phyloP scores from a whole-genome alignment of 352 stramenopile genomes.

The Blastocystis sp. region DNA sequence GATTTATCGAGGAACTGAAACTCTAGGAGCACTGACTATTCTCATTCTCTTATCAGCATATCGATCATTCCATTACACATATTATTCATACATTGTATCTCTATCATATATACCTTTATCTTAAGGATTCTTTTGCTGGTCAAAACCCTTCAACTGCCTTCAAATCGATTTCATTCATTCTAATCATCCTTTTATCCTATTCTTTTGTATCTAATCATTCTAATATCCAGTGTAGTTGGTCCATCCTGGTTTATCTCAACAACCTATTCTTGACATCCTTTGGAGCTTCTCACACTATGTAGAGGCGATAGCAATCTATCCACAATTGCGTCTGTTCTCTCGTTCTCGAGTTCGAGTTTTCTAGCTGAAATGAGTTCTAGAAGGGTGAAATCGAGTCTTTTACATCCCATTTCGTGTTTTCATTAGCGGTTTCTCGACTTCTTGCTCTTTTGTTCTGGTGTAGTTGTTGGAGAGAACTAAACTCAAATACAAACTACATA shows the following conservation, averaged over 20 bases:
- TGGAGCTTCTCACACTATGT: conserved; percentile 19
- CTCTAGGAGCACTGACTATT: not conserved
- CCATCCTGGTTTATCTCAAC: not conserved
- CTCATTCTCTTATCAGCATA: not conserved
- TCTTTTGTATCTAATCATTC: not conserved
- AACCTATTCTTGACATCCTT: not conserved
- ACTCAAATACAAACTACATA: not conserved
- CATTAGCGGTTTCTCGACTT: not conserved
- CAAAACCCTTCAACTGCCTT: not conserved
- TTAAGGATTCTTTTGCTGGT: conserved; percentile 16
- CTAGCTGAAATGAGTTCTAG: not conserved
- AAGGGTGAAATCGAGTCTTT: conserved; percentile 4
- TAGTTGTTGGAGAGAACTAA: conserved; percentile 19
- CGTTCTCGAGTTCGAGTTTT: not conserved
- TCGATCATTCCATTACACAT: not conserved
- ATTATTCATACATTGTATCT: not conserved
- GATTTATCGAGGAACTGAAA: conserved; percentile 16
- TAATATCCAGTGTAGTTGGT: not conserved
- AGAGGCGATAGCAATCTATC: conserved; percentile 1
- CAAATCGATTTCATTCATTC: not conserved
- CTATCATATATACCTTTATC: not conserved
- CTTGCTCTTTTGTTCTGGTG: conserved; percentile 24
- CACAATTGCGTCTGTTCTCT: not conserved
- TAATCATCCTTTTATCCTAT: not conserved
- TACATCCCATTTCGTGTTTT: conserved; percentile 21